These are phyloP conservation scores for Aspergillus eucalypticola DNA, from an alignment of 2,329 filamentous ascomycete species.

Conservation along the genomic window DNA sequence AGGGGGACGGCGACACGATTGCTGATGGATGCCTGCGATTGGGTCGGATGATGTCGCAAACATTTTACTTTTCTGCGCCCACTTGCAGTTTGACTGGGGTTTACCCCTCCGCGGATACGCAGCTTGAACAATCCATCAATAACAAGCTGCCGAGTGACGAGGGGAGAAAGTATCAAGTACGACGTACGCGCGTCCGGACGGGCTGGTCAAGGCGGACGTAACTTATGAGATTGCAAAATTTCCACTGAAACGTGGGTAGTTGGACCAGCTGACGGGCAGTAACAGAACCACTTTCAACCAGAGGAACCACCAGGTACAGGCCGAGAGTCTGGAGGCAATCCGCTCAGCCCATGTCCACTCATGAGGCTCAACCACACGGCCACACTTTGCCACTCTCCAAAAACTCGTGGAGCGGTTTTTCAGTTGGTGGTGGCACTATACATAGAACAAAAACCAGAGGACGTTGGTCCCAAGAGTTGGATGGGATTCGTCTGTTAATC, in stretches of 20 bases:
- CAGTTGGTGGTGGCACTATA: conserved; percentile 4
- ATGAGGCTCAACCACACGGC: conserved; percentile 5
- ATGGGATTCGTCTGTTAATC: background rate
- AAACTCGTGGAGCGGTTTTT: background rate
- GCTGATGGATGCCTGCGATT: background rate
- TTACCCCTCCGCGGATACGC: background rate
- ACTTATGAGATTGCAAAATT: background rate
- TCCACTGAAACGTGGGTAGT: background rate
- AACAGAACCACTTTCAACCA: background rate
- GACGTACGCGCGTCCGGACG: conserved; percentile 6
- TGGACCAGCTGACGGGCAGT: conserved; percentile 1
- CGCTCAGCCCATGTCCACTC: conserved; percentile 1
- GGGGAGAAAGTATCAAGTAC: background rate
- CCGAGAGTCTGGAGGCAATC: conserved; percentile 3
- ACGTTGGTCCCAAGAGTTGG: background rate
- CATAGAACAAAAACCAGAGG: background rate
- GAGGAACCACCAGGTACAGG: conserved; percentile 5
- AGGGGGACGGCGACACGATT: background rate
- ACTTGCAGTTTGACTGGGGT: background rate
- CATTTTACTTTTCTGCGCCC: background rate
- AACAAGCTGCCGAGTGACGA: background rate
- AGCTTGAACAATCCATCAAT: conserved; percentile 6
- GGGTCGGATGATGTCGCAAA: background rate
- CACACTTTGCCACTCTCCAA: conserved; percentile 2
- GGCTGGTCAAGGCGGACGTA: background rate